Base-by-base conservation (phyloP, 306 rosid species). In the Trifolium pratense region DNA sequence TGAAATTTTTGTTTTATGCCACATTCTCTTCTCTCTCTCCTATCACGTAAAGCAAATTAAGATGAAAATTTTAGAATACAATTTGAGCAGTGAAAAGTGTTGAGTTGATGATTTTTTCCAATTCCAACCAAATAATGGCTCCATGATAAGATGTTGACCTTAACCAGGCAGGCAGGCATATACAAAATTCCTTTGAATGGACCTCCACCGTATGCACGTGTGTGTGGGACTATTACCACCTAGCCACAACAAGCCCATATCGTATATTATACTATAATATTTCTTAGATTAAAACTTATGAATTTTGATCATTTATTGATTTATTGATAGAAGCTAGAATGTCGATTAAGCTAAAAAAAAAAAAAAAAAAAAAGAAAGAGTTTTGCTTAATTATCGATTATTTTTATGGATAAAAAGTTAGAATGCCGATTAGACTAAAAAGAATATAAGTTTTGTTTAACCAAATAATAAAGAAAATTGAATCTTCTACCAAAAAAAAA, bases 81-180 rank as follows among this genome's bases (percentile, higher is more conserved):
- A 64, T 16, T 11, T 64, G 37, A 77, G 74, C 70, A 86, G 75
- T 74, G 32, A 61, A 82, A 80, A 82, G 78, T 73, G 84, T 73
- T 12, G 75, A 74, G 84, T 72, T 12, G 77, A 75, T 81, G 86
- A 77, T 78, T 80, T 74, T 57, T 70, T 84, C 80, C 71, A 86
- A 76, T 70, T 84, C 80, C 71, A 86, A 76, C 81, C 86, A 84
- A 86, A 86, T 89, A 81, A 89, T 87, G 86, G 45, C 67, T 86
- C 86, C 75, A 87, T 89, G 89, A 91, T 83, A 80, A 70, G 93
- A 85, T 87, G 87, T 84, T 70, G 96, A 91, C 92, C 96, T 83
- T 70, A 79, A 76, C 88, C 70, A 70, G 76, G 59, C 59, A 79
- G 73, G 88, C 73, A 70, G 74, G 59, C 59, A 48, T 64, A 39